Base-by-base conservation (phyloP, 805 yeast species). In the Cyberlindnera misumaiensis region DNA sequence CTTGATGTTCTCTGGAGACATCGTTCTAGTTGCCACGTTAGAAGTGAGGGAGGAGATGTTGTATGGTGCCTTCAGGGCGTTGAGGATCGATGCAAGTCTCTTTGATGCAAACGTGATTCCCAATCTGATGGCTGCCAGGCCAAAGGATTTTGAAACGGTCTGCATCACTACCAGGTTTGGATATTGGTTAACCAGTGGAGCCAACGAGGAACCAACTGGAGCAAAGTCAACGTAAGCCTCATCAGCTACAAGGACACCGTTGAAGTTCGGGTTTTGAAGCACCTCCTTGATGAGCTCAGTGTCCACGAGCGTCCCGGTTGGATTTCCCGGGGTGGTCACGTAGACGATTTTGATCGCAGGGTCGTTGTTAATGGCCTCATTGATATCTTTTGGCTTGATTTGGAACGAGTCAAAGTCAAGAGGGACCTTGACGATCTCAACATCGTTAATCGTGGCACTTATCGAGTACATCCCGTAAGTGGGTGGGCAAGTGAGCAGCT, bases 381-480 rank as follows among this genome's bases (percentile, higher is more conserved):
- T 51, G 33, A 89, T 74, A 11, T 64, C 67, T 0, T 70, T 75
- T 3, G 75, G 65, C 45, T 82, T 75, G 34, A 87, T 64, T 41
- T 78, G 80, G 58, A 83, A 82, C n/a, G 71, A 65, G 35, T 70
- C 70, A 44, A 82, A 74, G 35, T 77, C 75, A 28, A 89, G 71
- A 8, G 95, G 89, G 13, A 87, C 89, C 43, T 73, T 69, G 12
- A 77, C 86, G 29, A 84, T 68, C 20, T 70, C 85, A 9, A 90
- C 84, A 52, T 93, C 97, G 55, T 93, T 93, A 42, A 93, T 83
- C 22, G 77, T 75, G 2, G 97, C 94, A 56, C 95, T 83, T 26
- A 93, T 89, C 4, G 83, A 65, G 68, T 93, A 93, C 98, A 93
- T 93, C 6, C 97, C 97, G 56, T 93, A 93, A 0, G 98, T 93